These are phyloP conservation scores for Cymbopogon citratus DNA, from an alignment of 176 grass and related monocot genomes.

Conservation along the genomic window DNA sequence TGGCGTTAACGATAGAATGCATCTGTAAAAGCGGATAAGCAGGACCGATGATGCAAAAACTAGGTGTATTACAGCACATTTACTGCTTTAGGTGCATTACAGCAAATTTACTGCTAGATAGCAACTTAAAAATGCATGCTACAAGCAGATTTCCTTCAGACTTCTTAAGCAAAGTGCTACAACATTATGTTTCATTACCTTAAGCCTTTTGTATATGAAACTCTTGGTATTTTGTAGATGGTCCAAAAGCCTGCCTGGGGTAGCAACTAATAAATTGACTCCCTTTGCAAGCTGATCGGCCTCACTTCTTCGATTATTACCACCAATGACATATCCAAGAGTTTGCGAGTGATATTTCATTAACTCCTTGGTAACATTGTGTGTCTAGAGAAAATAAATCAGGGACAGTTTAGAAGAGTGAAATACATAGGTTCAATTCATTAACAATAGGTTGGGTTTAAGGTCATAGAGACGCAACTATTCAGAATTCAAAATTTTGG, in stretches of 20 bases:
- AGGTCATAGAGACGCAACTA: not conserved
- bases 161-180: not conserved
- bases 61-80: not conserved
- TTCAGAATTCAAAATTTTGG: not conserved
- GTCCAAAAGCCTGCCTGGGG: slow-evolving; percentile 93
- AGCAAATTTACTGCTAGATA: not conserved
- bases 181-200: slow-evolving; percentile 39
- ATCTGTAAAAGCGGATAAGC: not conserved
- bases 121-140: not conserved
- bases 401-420: not conserved
- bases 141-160: not conserved
- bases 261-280: slow-evolving; percentile 86
- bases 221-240: slow-evolving; percentile 89
- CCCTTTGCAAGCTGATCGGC: slow-evolving; percentile 85
- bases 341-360: slow-evolving; percentile 92
- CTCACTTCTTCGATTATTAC: slow-evolving; percentile 69
- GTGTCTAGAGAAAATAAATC: slow-evolving; percentile 53
- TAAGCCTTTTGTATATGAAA: slow-evolving; percentile 84
- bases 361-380: slow-evolving; percentile 90
- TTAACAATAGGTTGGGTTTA: not conserved
- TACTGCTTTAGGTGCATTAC: not conserved
- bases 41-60: not conserved
- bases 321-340: slow-evolving; percentile 82
- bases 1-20: not conserved
- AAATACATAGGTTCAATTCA: not conserved